These are phyloP conservation scores for Neofusicoccum kwambonambiense DNA, from an alignment of 2,329 filamentous ascomycete species.

Conservation along the genomic window DNA sequence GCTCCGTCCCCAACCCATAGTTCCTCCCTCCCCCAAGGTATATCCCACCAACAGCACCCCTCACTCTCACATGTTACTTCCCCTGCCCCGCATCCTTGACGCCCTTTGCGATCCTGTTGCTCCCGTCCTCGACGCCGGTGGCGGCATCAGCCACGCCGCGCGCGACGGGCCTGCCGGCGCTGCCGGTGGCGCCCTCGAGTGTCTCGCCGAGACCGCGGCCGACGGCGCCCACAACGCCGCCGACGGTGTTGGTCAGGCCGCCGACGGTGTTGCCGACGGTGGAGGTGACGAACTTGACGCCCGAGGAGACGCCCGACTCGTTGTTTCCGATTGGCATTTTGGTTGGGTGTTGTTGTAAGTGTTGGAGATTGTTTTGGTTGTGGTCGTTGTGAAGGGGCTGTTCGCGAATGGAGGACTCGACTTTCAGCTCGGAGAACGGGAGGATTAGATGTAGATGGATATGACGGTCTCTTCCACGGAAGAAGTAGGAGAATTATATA, in stretches of 20 bases:
- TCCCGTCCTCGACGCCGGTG: slow-evolving; percentile 46
- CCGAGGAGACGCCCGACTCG: slow-evolving; percentile 49
- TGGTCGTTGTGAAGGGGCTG: neutral
- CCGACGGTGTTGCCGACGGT: slow-evolving; percentile 54
- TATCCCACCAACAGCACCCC: too few species aligned
- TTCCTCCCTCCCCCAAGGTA: neutral
- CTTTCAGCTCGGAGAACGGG: neutral
- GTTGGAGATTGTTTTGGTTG: neutral
- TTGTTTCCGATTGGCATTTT: slow-evolving; percentile 35
- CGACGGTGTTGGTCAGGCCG: slow-evolving; percentile 18
- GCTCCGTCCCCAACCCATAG: neutral
- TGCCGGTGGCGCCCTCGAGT: slow-evolving; percentile 47
- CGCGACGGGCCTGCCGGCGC: slow-evolving; percentile 42
- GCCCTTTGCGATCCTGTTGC: slow-evolving; percentile 43
- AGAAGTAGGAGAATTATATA: neutral
- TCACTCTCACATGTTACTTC: slow-evolving; percentile 25
- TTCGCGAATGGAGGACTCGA: neutral
- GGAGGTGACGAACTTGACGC: slow-evolving; percentile 56
- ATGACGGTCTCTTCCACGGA: neutral
- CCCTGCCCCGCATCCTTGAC: slow-evolving; percentile 49
- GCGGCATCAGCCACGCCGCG: slow-evolving; percentile 43
- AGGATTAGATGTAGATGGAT: neutral
- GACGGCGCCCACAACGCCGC: slow-evolving; percentile 48
- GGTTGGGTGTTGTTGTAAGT: neutral
- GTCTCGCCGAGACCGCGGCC: slow-evolving; percentile 47